Evolutionary conservation across 345 rosid species (phyloP).

Genomic region (Salix suchowensis): DNA sequence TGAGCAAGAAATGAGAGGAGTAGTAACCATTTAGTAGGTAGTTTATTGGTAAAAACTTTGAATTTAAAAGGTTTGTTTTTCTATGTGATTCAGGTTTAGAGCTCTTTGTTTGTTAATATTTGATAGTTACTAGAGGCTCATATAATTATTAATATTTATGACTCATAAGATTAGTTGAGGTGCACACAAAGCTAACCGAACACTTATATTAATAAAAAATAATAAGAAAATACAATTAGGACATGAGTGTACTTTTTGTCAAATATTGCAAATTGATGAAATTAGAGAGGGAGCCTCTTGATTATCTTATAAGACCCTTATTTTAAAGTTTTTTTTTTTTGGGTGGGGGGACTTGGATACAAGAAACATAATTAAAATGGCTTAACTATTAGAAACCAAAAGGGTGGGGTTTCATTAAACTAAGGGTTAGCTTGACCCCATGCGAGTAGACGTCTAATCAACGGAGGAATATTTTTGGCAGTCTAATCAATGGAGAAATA

Average conservation of each 20-base stretch:
- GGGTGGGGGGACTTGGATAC: background rate
- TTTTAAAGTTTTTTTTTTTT: background rate
- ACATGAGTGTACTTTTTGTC: background rate
- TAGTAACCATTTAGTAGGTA: too few relatives aligned
- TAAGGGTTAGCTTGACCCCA: background rate
- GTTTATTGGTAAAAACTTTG: too few relatives aligned
- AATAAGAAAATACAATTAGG: background rate
- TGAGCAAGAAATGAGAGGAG: background rate
- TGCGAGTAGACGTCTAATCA: background rate
- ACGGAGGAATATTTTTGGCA: background rate
- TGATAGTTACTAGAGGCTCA: accelerated
- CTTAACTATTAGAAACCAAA: background rate
- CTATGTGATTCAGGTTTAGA: too few relatives aligned
- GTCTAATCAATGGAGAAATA: background rate
- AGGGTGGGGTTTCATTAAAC: background rate
- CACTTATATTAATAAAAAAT: too few relatives aligned
- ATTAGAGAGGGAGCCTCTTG: background rate
- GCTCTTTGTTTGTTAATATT: too few relatives aligned
- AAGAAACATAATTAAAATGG: background rate
- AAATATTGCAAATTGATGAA: background rate
- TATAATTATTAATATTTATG: too few relatives aligned
- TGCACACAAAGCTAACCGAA: too few relatives aligned
- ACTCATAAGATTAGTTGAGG: too few relatives aligned
- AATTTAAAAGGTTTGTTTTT: too few relatives aligned
- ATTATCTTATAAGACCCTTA: background rate